A percentile compares a stretch with the other conserved stretches of the same genome.
These are phyloP conservation scores for Starmerella vitae DNA, from an alignment of 805 yeast species.

Conservation along the genomic window DNA sequence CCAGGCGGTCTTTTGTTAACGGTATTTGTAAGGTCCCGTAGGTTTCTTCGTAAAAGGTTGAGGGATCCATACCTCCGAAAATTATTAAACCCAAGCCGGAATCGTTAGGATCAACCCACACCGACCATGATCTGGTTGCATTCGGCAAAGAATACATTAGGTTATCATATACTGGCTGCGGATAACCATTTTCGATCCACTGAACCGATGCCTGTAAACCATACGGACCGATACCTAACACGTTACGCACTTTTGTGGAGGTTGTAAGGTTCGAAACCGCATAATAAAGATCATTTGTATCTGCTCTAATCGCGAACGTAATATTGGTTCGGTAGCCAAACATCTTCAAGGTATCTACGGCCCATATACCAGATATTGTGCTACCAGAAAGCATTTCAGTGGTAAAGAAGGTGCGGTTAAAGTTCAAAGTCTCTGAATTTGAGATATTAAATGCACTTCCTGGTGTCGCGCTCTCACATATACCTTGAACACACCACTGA, in stretches of 20 bases:
- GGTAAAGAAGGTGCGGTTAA: conserved; percentile 1
- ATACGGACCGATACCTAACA: conserved; percentile 16
- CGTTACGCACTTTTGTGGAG: neutral
- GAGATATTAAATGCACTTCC: conserved; percentile 1
- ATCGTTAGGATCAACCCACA: conserved; percentile 14
- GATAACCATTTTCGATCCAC: conserved; percentile 2
- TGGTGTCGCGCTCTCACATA: neutral
- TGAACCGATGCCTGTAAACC: conserved; percentile 10
- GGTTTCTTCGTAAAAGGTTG: conserved; percentile 2
- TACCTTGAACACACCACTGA: conserved; percentile 4
- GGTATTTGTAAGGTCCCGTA: conserved; percentile 3
- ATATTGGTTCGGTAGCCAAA: neutral
- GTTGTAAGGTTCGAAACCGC: neutral
- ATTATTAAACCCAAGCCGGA: conserved; percentile 3
- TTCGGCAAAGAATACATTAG: neutral
- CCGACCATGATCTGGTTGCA: conserved; percentile 2
- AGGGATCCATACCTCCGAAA: conserved; percentile 14
- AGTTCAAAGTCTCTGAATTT: neutral
- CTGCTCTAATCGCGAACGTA: conserved; percentile 2
- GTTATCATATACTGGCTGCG: conserved; percentile 9
- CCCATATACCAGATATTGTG: conserved; percentile 9
- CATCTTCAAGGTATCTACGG: conserved; percentile 6
- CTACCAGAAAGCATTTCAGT: conserved; percentile 7
- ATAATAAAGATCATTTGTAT: neutral
- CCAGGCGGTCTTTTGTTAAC: neutral